A percentile compares a stretch with the other conserved stretches of the same genome.
phyloP scores from a whole-genome alignment of 2,329 filamentous ascomycete genomes.

The Aspergillus flavus region DNA sequence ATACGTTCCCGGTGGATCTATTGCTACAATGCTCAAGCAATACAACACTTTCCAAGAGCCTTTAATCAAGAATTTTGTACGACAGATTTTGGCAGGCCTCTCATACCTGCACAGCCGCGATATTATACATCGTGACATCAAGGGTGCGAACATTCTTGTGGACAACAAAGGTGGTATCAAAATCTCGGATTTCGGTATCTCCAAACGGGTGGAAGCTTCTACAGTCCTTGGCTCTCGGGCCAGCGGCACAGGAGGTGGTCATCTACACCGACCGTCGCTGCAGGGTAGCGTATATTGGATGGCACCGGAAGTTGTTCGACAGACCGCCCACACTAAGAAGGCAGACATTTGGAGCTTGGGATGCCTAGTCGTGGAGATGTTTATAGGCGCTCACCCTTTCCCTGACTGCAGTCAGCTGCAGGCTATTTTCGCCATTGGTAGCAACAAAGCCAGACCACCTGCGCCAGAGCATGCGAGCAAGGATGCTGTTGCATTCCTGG shows the following conservation, averaged over 20 bases:
- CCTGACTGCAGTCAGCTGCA: conserved; percentile 96
- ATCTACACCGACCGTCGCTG: conserved; percentile 68
- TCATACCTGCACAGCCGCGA: conserved; percentile 92
- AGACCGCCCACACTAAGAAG: conserved; percentile 96
- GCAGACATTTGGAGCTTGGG: conserved; percentile 98
- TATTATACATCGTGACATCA: conserved; percentile 98
- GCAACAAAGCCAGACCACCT: conserved; percentile 80
- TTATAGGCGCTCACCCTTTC: conserved; percentile 94
- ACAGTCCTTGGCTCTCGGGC: conserved; percentile 66
- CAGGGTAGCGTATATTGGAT: conserved; percentile 99
- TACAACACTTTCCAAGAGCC: conserved; percentile 94
- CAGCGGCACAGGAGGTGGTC: conserved; percentile 39
- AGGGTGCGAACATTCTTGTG: conserved; percentile 96
- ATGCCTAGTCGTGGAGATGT: conserved; percentile 98
- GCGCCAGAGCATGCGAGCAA: conserved; percentile 84
- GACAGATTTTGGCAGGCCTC: conserved; percentile 89
- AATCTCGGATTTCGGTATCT: conserved; percentile 98
- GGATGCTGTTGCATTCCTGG: conserved; percentile 81
- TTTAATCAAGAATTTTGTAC: conserved; percentile 92
- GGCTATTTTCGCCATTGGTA: conserved; percentile 98
- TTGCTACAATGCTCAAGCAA: conserved; percentile 97
- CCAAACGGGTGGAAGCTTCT: conserved; percentile 92
- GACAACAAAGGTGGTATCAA: conserved; percentile 99
- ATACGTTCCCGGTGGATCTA: conserved; percentile 95
- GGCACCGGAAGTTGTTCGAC: conserved; percentile 97